Evolutionary conservation across 2,329 filamentous ascomycete species (phyloP), one percentile per base, ranked within the genome.

Genomic region (Beauveria sp.): DNA sequence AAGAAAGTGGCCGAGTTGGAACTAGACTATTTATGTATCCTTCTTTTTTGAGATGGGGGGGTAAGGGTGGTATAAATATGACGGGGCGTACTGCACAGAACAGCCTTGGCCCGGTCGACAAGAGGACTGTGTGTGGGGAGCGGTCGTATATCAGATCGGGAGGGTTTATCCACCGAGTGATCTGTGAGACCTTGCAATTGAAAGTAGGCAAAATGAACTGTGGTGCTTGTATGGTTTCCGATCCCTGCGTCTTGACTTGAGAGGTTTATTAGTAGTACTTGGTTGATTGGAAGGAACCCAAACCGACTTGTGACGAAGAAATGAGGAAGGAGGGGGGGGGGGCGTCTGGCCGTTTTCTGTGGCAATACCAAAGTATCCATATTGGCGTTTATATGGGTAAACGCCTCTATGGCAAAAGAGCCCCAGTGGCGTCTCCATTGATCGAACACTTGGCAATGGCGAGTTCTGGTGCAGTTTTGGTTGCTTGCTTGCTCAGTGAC

Each of bases 11-110:
- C 22, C 34, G 28, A 30, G 30, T 41, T 37, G 55, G 41, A 20
- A 10, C 55, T 41, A 41, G 55, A 18, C 56, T 41, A 37, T 30
- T 40, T 44, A 59, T 52, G 56, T 44, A n/a, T 50, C 37, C 7
- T 40, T 53, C 20, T 20, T 46, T 44, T 44, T 57, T 64, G 64
- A 61, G 59, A 67, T 64, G 65, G 66, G 66, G 63, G 64, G 59
- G 64, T 69, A 66, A 67, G 24, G 47, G 28, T 41, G 58, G 50
- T 56, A 62, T 48, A 50, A 59, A 52, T 61, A 47, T 47, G 48
- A 61, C 22, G n/a, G 57, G 46, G 34, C 18, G 44, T 22, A 55
- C 56, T 41, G 61, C 37, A 8, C 41, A 50, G 51, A 34, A 47
- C 28, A 18, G 52, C 30, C 55, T 22, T 55, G 54, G 48, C 46